These are phyloP conservation scores for Rhodamnia argentea DNA, from an alignment of 345 rosid genomes.

Conservation along the genomic window DNA sequence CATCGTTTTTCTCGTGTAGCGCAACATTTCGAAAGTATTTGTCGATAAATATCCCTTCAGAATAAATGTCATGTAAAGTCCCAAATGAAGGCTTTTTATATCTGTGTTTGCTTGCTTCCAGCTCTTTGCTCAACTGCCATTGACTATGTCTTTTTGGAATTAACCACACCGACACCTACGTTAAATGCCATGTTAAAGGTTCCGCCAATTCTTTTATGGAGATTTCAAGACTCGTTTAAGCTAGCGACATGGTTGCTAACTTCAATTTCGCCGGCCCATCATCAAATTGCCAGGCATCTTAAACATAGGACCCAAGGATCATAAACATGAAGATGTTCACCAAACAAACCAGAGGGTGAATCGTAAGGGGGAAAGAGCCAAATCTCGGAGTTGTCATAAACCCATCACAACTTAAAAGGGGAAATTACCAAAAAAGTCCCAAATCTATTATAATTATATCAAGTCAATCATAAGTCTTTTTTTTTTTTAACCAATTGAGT, in stretches of 20 bases:
- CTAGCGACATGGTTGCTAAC: not conserved
- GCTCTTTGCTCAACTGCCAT: not conserved
- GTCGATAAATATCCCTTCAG: too few species aligned
- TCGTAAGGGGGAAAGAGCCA: not conserved
- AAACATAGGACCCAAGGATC: not conserved
- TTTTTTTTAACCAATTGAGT: too few species aligned
- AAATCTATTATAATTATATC: too few species aligned
- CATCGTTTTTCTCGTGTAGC: not conserved
- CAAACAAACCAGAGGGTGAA: not conserved
- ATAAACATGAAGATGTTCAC: not conserved
- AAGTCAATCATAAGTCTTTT: too few species aligned
- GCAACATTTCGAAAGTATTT: not conserved
- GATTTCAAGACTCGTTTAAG: not conserved
- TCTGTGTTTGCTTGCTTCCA: not conserved
- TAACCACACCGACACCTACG: not conserved
- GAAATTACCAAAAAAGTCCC: too few species aligned
- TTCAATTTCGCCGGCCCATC: not conserved
- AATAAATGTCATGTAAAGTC: not conserved
- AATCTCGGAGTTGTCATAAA: not conserved
- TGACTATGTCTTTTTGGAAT: not conserved
- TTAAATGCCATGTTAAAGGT: not conserved
- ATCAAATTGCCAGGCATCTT: not conserved
- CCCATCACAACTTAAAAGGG: not conserved
- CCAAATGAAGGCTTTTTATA: not conserved
- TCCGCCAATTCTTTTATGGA: not conserved